These are phyloP conservation scores for Termitomyces sp. DNA, from an alignment of 768 basidiomycete species.

Conservation along the genomic window DNA sequence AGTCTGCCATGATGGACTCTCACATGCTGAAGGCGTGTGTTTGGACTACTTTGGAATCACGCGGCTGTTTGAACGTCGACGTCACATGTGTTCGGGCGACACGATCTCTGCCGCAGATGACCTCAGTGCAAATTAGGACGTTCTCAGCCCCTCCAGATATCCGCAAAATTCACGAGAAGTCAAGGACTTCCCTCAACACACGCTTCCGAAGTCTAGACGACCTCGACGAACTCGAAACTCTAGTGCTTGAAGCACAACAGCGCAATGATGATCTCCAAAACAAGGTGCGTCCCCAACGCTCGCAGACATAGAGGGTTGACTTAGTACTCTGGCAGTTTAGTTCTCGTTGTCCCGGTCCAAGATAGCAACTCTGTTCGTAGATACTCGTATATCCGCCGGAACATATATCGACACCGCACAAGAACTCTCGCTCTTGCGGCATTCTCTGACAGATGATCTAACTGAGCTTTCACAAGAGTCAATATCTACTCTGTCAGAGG, in stretches of 20 bases:
- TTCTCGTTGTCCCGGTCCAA: slow-evolving; percentile 48
- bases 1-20: background rate
- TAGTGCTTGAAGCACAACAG: slow-evolving; percentile 40
- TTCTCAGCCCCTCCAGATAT: slow-evolving; percentile 48
- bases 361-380: slow-evolving; percentile 43
- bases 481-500: slow-evolving; percentile 50
- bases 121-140: slow-evolving; percentile 36
- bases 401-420: slow-evolving; percentile 61
- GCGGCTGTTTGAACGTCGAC: too few relatives aligned
- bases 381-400: slow-evolving; percentile 45
- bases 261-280: slow-evolving; percentile 37
- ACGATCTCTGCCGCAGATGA: slow-evolving; percentile 7
- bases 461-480: slow-evolving; percentile 63
- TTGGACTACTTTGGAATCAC: too few relatives aligned
- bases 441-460: slow-evolving; percentile 77
- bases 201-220: slow-evolving; percentile 47
- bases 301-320: slow-evolving; percentile 18
- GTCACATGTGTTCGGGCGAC: too few relatives aligned
- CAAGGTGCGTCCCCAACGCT: slow-evolving; percentile 38
- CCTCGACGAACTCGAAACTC: slow-evolving; percentile 43
- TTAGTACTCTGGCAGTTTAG: slow-evolving; percentile 51
- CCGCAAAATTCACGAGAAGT: slow-evolving; percentile 31
- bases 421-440: slow-evolving; percentile 71
- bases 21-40: too few relatives aligned
- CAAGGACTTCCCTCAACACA: slow-evolving; percentile 39